Base-by-base conservation (phyloP, 371 early-diverging fungal genomes). In the Syncephalis plumigaleata region DNA sequence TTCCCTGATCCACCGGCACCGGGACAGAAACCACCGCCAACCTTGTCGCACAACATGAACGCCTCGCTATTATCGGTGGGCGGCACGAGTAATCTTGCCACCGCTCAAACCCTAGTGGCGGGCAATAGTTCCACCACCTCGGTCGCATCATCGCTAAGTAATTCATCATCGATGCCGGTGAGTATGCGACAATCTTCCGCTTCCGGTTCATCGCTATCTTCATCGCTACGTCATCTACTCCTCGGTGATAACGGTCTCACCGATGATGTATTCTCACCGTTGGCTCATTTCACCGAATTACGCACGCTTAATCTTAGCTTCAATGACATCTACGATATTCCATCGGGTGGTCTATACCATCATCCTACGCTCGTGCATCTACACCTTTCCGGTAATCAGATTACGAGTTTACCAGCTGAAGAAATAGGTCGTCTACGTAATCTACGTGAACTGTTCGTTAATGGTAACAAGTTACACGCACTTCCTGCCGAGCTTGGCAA, bases 401-500 rank as follows among this genome's bases (percentile, higher is more conserved):
- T 94, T 38, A 70, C 84, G 8, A 78, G 79, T 0, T 59, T 92
- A 15, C 92, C 91, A 2, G 84, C 79, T 21, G 87, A 87, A 45
- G 92, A 90, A 42, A 75, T 90, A 25, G 87, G 81, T 47, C 71
- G 70, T 21, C 70, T 86, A 46, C 66, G 74, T 22, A 67, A 60
- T 18, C 48, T 91, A 16, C 71, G 75, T 16, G 67, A 81, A 8
- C 55, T 94, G 36, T 82, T 85, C 53, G 67, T 94, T 45, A 91
- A 92, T 56, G 84, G 85, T 26, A 94, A 94, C 61, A 84, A 81
- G 54, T 63, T 94, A 26, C 82, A 81, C 48, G 86, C 88, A 0
- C 63, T 94, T 1, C 92, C 92, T n/a, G 85, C 87, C 2, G 91
- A 91, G 65, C 71, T 94, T 36, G 81, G 83, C 47, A 89, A 90